phyloP scores from a whole-genome alignment of 2,329 filamentous ascomycete species.

The Coccinonectria pachysandricola region DNA sequence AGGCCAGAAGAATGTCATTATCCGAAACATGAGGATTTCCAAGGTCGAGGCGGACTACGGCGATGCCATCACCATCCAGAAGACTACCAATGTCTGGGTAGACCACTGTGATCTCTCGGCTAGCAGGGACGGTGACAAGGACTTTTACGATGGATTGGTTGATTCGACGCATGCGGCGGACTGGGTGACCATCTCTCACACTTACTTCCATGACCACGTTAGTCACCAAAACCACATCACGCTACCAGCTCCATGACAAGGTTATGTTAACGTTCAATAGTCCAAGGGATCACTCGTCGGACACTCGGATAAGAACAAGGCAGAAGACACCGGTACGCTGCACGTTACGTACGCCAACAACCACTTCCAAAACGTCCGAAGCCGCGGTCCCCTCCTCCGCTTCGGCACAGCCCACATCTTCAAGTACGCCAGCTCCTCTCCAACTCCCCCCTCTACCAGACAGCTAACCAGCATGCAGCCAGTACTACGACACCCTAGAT shows the following conservation, averaged over 20 bases:
- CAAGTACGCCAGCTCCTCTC: constrained; percentile 6
- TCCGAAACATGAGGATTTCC: constrained; percentile 44
- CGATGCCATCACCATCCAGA: constrained; percentile 41
- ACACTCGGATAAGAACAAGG: constrained; percentile 47
- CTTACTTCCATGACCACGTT: constrained; percentile 32
- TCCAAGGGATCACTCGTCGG: constrained; percentile 49
- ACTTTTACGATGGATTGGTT: constrained; percentile 33
- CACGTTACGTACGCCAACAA: constrained; percentile 52
- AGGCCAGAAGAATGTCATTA: constrained; percentile 37
- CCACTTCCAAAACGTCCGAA: constrained; percentile 50
- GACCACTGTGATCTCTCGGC: constrained; percentile 34
- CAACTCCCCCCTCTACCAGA: fast-evolving
- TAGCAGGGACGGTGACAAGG: constrained; percentile 28
- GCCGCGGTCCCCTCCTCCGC: constrained; percentile 46
- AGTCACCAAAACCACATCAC: background rate
- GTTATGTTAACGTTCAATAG: constrained; percentile 1
- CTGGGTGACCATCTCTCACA: constrained; percentile 32
- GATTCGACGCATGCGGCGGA: constrained; percentile 35
- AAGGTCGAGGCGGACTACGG: constrained; percentile 35
- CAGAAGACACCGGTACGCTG: constrained; percentile 47
- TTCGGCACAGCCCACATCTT: constrained; percentile 50
- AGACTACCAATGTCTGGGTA: constrained; percentile 37
- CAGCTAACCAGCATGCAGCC: constrained; percentile 2
- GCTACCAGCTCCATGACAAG: too few species aligned
- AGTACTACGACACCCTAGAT: constrained; percentile 17